Evolutionary conservation across 108 stramenopile genomes (phyloP).

Genomic region (Fragilariopsis cylindrus): DNA sequence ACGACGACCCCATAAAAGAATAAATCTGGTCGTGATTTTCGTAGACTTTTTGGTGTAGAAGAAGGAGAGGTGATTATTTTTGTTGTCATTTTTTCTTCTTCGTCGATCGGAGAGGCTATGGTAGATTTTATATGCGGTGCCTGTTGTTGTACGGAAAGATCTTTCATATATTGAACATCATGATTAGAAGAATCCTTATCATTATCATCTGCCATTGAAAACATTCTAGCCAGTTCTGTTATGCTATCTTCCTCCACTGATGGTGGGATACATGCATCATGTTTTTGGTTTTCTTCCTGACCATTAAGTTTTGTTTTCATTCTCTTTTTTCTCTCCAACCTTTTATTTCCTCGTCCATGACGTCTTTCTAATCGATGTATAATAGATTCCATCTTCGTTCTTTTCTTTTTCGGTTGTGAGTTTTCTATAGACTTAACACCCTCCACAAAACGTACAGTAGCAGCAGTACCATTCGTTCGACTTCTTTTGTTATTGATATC

Average conservation of each 20-base stretch:
- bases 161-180: too few species aligned
- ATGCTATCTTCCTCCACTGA: not conserved
- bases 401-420: not conserved
- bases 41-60: conserved; percentile 10
- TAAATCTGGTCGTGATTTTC: conserved; percentile 50
- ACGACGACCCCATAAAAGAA: conserved; percentile 77
- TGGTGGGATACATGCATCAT: not conserved
- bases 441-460: conserved; percentile 21
- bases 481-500: not conserved
- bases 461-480: not conserved
- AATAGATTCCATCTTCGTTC: conserved; percentile 11
- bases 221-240: not conserved
- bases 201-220: not conserved
- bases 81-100: not conserved
- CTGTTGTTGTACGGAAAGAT: too few species aligned
- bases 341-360: conserved; percentile 23
- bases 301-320: not conserved
- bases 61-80: not conserved
- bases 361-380: conserved; percentile 26
- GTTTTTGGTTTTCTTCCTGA: not conserved
- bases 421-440: not conserved
- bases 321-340: not conserved
- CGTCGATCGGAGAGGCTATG: not conserved
- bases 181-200: not conserved
- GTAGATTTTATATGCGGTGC: too few species aligned